These are phyloP conservation scores for Coemansia sp. DNA, from an alignment of 192 early-diverging fungal species.

Conservation along the genomic window DNA sequence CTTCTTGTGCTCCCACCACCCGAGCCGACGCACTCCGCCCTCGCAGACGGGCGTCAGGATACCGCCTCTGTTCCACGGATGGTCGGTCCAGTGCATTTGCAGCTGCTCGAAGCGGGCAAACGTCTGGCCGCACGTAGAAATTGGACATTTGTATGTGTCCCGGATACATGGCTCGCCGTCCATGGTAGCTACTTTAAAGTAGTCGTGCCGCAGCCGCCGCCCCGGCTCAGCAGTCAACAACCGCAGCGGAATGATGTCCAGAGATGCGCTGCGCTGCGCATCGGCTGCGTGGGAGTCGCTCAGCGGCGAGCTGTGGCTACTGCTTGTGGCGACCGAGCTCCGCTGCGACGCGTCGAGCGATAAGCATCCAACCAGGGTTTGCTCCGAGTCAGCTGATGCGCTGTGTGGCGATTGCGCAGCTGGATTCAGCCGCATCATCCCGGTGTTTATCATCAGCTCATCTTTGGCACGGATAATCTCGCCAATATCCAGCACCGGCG, in stretches of 20 bases:
- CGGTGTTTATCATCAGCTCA: background rate
- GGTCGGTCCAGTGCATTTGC: slow-evolving; percentile 40
- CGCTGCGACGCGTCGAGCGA: background rate
- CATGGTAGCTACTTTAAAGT: slow-evolving; percentile 42
- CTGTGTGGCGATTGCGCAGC: slow-evolving; percentile 12
- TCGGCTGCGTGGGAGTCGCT: background rate
- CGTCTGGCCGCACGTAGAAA: slow-evolving; percentile 19
- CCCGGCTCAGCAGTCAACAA: slow-evolving; percentile 8
- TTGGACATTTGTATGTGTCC: slow-evolving; percentile 26
- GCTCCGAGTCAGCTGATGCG: slow-evolving; percentile 8
- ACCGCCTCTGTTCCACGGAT: slow-evolving; percentile 47
- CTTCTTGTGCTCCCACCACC: slow-evolving; percentile 47
- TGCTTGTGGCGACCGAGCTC: background rate
- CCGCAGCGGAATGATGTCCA: background rate
- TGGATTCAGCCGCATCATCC: background rate
- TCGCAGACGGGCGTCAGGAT: slow-evolving; percentile 44
- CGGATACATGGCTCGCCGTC: slow-evolving; percentile 28
- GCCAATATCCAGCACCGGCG: slow-evolving; percentile 33
- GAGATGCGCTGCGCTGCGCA: slow-evolving; percentile 1
- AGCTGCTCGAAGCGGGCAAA: slow-evolving; percentile 34
- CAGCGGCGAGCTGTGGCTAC: background rate
- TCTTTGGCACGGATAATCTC: slow-evolving; percentile 40
- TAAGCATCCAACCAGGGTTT: slow-evolving; percentile 5
- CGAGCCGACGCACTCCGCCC: slow-evolving; percentile 35
- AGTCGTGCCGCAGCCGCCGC: slow-evolving; percentile 40